A percentile compares a stretch with the other conserved stretches of the same genome.
Conservation (phyloP, 2,329 filamentous ascomycete species). For the Fusarium floridanum region DNA sequence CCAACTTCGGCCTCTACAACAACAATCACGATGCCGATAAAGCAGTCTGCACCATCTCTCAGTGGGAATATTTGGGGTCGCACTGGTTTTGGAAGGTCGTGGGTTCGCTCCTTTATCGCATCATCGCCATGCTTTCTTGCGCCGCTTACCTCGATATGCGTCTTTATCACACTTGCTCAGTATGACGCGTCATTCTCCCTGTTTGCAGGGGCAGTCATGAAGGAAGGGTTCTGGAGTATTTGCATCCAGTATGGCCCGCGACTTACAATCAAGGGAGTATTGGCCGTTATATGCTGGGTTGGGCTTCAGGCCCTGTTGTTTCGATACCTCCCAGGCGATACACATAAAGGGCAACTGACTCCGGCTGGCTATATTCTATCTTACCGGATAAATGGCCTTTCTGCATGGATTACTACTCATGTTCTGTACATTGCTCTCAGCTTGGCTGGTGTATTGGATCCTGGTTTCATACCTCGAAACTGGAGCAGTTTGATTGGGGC, state of each 20-base stretch:
- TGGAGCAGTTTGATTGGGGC: slow-evolving; percentile 56
- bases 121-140: slow-evolving; percentile 42
- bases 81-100: slow-evolving; percentile 39
- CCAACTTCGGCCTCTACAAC: slow-evolving; percentile 12
- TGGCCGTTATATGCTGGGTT: slow-evolving; percentile 25
- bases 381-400: slow-evolving; percentile 59
- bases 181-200: slow-evolving; percentile 38
- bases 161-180: slow-evolving; percentile 41
- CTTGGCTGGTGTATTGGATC: slow-evolving; percentile 50
- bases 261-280: slow-evolving; percentile 27
- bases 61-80: slow-evolving; percentile 42
- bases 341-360: slow-evolving; percentile 54
- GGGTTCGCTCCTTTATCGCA: slow-evolving; percentile 40
- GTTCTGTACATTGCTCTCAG: slow-evolving; percentile 45
- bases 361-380: slow-evolving; percentile 58
- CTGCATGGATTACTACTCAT: slow-evolving; percentile 56
- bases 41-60: background rate
- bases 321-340: slow-evolving; percentile 22
- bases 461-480: slow-evolving; percentile 56
- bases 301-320: slow-evolving; percentile 33
- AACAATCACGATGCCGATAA: background rate
- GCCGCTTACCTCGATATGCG: slow-evolving; percentile 36
- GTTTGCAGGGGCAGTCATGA: slow-evolving; percentile 13
- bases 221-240: slow-evolving; percentile 36
- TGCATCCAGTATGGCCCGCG: slow-evolving; percentile 32